Evolutionary conservation across 2,329 filamentous ascomycete genomes (phyloP), one percentile per base, ranked within the genome.

Genomic region (Aspergillus quadricinctus): DNA sequence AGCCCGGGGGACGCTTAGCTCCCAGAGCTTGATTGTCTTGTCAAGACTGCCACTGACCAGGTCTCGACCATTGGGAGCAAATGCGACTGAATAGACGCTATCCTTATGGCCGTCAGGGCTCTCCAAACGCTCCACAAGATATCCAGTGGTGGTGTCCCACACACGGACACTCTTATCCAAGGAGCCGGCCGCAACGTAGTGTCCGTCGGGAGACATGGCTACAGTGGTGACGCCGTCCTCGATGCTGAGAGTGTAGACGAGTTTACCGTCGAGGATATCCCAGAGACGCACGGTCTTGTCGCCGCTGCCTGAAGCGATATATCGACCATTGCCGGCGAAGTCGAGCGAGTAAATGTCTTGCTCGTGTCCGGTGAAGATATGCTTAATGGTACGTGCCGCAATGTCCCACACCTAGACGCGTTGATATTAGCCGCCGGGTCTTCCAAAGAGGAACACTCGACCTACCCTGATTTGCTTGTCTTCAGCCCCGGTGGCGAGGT

Each of bases 1-100:
- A 64, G 81, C 81, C 65, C 89, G 84, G 48, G 88, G 84, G 23
- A 88, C 84, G 54, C 84, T 87, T 51, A 99, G 83, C 79, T 97
- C 92, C 92, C 94, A 99, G 88, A 97, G 96, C 81, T 97, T 96
- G 81, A 97, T 97, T 0, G 93, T 97, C 81, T 96, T 96, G 74
- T 99, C 94, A 65, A 97, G 79, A 81, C 89, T 95, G 61, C 94
- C 94, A 67, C 89, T 95, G 69, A 97, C 93, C 43, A 99, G 86
- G 64, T 96, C 90, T 67, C 92, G 89, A 59, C 93, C 93, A 66
- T 89, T 93, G 28, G 94, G 94, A 14, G 92, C 92, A 75, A 99
- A 99, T 0, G 94, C 93, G 23, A 99, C 94, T 11, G 88, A 93
- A 75, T 97, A 97, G 23, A 97, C 94, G 66, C 90, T 95, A 61